A percentile compares a stretch with the other conserved stretches of the same genome.
phyloP scores from a whole-genome alignment of 192 early-diverging fungal species.

The Rhizoclosmatium globosum region DNA sequence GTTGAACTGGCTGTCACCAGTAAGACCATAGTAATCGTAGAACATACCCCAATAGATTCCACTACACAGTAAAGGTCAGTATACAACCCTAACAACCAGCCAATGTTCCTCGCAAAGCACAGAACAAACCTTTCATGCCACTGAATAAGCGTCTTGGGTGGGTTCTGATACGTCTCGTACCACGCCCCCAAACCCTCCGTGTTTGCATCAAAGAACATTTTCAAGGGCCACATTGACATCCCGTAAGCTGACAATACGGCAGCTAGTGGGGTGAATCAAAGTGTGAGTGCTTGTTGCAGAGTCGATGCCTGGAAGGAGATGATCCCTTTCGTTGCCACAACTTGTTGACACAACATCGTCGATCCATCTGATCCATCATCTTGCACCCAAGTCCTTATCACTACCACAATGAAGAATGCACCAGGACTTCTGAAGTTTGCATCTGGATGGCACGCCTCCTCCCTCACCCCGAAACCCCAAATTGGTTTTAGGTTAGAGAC shows the following conservation, averaged over 20 bases:
- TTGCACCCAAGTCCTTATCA: no score
- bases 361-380: no score
- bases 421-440: no score
- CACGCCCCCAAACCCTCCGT: neutral
- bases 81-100: neutral
- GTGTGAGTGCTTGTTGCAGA: no score
- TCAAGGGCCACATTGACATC: neutral
- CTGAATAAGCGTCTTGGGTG: neutral
- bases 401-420: no score
- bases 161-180: neutral
- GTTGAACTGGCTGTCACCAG: constrained; percentile 35
- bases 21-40: constrained; percentile 21
- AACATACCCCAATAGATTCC: constrained; percentile 23
- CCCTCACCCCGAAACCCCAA: no score
- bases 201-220: constrained; percentile 17
- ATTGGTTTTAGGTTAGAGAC: no score
- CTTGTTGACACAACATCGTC: no score
- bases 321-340: no score
- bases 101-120: no score
- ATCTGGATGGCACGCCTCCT: no score
- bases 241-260: constrained; percentile 14
- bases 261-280: neutral
- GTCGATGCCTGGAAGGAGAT: no score
- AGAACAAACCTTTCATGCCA: constrained; percentile 25
- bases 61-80: neutral